Evolutionary conservation across 1,139 yeast genomes (phyloP), one percentile per base, ranked within the genome.

Genomic region (Taphrina communis): DNA sequence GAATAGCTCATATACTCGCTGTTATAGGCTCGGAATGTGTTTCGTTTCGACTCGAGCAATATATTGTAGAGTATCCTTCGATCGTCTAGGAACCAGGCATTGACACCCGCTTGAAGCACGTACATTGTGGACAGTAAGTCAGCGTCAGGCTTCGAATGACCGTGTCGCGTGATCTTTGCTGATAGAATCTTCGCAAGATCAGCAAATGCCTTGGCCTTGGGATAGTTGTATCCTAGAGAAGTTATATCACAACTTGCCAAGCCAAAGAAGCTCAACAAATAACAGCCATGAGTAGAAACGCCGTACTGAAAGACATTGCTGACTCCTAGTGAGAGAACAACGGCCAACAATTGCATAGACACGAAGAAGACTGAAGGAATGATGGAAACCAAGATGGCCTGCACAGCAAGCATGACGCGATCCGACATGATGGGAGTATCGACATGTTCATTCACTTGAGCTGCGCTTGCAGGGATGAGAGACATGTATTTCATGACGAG

Each of bases 151-250:
- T 41, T 38, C 8, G 36, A 2, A 1, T 41, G 25, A 8, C 60
- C 48, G 7, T 35, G 44, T 41, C n/a, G 2, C 25, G 5, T 17
- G 8, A 56, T 19, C 6, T 41, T 38, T 17, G 39, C 6, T 8
- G 60, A 56, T 11, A 56, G 48, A 14, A 38, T 39, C 38, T 17
- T 5, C 1, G 60, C 60, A 14, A 56, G 36, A 25, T 56, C 60
- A 12, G 60, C 60, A 8, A 56, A 25, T 6, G 60, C 60, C 42
- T 56, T 56, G 50, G 50, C 60, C 25, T 56, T 56, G 5, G 60
- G 31, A 4, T 56, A 56, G 31, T 56, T 35, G 36, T 19, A 56
- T 1, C 60, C 60, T 1, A 50, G 60, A 6, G 48, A 39, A 7
- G n/a, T 39, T 19, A 56, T 41, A 21, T 56, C 60, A 39, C 60